Percentiles rank a stretch among this genome's conserved stretches.
Evolutionary conservation across 2,329 filamentous ascomycete species (phyloP).

Genomic region (Chalaropsis ovoidea): DNA sequence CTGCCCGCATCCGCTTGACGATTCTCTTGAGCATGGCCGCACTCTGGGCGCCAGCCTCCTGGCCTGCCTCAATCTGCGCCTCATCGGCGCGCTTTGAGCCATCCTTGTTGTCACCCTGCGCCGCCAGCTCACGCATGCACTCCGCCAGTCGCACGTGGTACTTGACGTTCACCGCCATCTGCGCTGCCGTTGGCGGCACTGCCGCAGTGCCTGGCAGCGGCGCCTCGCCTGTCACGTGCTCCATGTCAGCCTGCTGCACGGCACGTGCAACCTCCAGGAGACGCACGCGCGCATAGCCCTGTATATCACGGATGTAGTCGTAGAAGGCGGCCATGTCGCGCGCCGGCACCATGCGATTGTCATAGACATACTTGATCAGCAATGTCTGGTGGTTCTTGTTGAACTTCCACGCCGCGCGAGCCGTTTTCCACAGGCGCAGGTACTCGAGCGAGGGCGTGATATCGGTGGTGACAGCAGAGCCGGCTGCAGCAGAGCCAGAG

Average conservation of each 20-base stretch:
- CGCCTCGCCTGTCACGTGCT: slow-evolving; percentile 40
- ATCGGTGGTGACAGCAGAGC: slow-evolving; percentile 34
- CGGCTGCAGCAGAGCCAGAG: slow-evolving; percentile 28
- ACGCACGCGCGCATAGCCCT: slow-evolving; percentile 61
- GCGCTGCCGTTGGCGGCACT: slow-evolving; percentile 23
- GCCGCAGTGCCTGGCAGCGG: slow-evolving; percentile 2
- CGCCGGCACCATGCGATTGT: slow-evolving; percentile 58
- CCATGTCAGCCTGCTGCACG: slow-evolving; percentile 48
- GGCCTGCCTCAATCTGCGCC: slow-evolving; percentile 42
- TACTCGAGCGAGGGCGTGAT: slow-evolving; percentile 62
- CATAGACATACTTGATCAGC: slow-evolving; percentile 72
- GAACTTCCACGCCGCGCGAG: slow-evolving; percentile 76
- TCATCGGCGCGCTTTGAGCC: slow-evolving; percentile 38
- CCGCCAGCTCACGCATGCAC: slow-evolving; percentile 38
- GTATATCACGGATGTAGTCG: slow-evolving; percentile 68
- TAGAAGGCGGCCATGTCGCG: slow-evolving; percentile 59
- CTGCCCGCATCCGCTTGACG: slow-evolving; percentile 53
- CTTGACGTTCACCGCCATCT: slow-evolving; percentile 35
- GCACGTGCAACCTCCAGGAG: slow-evolving; percentile 57
- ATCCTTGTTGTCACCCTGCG: slow-evolving; percentile 41
- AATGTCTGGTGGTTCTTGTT: slow-evolving; percentile 87
- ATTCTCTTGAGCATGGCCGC: slow-evolving; percentile 44
- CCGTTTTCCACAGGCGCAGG: slow-evolving; percentile 62
- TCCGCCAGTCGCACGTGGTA: slow-evolving; percentile 46
- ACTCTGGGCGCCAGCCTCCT: slow-evolving; percentile 24